Evolutionary conservation across 225 moss, liverwort and hornwort genomes (phyloP).

Genomic region (Marchantia paleacea): DNA sequence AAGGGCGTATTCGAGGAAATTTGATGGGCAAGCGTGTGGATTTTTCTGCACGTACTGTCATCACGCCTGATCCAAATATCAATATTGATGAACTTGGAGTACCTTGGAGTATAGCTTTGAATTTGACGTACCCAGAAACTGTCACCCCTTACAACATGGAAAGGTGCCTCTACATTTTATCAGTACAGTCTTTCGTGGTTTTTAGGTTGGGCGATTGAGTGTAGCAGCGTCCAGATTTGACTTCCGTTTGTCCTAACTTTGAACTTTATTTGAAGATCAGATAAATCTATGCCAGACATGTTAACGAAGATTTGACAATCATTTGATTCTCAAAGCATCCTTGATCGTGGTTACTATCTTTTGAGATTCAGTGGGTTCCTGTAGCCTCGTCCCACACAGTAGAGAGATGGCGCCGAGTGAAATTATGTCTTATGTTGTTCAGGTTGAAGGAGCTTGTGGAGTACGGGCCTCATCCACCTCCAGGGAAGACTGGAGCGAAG

Average conservation of each 20-base stretch:
- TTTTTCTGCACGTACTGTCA: constrained; percentile 98
- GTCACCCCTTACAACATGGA: constrained; percentile 99
- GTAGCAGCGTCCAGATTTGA: neutral
- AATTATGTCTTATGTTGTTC: neutral
- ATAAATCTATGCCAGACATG: too few relatives aligned
- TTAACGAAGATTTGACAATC: too few relatives aligned
- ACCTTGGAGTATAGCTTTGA: constrained; percentile 98
- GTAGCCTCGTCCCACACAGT: neutral
- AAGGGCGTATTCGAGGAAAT: constrained; percentile 97
- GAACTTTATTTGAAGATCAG: neutral
- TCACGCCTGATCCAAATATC: constrained; percentile 98
- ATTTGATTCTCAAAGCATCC: too few relatives aligned
- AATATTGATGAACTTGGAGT: constrained; percentile 99
- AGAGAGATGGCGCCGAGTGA: neutral
- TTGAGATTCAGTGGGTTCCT: too few relatives aligned
- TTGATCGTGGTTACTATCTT: too few relatives aligned
- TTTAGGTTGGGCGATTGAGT: neutral
- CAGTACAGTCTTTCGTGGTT: neutral
- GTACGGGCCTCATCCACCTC: constrained; percentile 98
- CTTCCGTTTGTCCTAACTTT: neutral
- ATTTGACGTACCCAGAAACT: constrained; percentile 96
- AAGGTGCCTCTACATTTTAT: constrained; percentile 47
- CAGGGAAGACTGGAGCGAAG: constrained; percentile 98
- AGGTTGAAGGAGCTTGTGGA: constrained; percentile 99
- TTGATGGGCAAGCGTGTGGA: constrained; percentile 99